Evolutionary conservation across 495 filamentous ascomycete genomes (phyloP), one percentile per base, ranked within the genome.

Genomic region (Hyaloscypha hepaticicola): DNA sequence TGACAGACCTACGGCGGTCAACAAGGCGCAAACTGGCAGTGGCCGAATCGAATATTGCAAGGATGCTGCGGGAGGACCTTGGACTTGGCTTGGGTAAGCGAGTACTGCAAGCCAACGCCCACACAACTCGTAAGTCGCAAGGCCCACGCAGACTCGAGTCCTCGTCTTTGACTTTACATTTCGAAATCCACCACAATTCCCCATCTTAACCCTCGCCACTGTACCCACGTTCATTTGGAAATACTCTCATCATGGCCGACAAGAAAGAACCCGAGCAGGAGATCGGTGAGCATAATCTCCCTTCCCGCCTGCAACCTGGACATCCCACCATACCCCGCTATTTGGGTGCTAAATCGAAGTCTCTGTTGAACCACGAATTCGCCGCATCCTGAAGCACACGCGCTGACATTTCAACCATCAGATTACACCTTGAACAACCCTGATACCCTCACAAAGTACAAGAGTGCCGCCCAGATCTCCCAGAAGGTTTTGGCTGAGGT

Each of bases 361-460:
- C 33, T 57, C 56, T 28, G 24, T 64, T 38, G 21, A 3, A 58
- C 50, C 59, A 64, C 12, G 21, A 45, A 48, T 3, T 24, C 29
- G n/a, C n/a, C 41, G 55, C 22, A 41, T 25, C 5, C 19, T 53
- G 19, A n/a, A 21, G 31, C 19, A 34, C 3, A 25, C 27, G 14
- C 48, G 34, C 69, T 72, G 60, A 72, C 27, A 26, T 16, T 26
- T 27, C 24, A 11, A 19, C 50, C 34, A 56, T 34, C 67, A 97
- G 95, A 98, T 77, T 96, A 98, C 82, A 85, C 92, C 65, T 84
- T 97, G 73, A 90, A 89, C 79, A 99, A 98, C 83, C 93, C 95
- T 57, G 94, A 98, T 72, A 96, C 93, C 68, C 84, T 99, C 69
- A 97, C 96, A 76, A 99, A 98, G 82, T 99, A 99, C 83, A 98